Base-by-base conservation (phyloP, 2,329 filamentous ascomycete species). In the Albophoma yamanashiensis region DNA sequence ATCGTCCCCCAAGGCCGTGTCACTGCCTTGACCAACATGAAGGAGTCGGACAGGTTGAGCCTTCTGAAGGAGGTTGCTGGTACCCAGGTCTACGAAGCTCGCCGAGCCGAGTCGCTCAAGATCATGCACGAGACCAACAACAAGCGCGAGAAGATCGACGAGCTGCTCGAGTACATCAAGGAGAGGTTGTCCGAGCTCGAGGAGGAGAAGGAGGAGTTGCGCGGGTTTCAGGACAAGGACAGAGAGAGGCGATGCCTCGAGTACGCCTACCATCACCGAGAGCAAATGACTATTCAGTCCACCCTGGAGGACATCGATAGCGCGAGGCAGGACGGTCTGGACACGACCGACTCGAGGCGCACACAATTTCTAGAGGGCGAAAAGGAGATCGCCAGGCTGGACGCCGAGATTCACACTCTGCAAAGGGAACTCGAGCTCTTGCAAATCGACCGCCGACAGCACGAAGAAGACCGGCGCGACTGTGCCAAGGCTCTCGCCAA, bases 1-100 rank as follows among this genome's bases (percentile, higher is more conserved):
- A 99, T 99, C 68, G 95, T 99, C 2, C 94, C 95, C 0, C 94
- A 99, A 73, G 94, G 94, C 59, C 91, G 94, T 70, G 92, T 99
- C 62, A 97, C 94, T 0, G 88, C 91, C 31, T 80, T 99, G 70
- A 99, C 94, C 53, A 99, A 97, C 73, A 99, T 99, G 94, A 97
- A 97, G 74, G 94, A 99, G 73, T 86, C 87, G 1, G 92, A 97
- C 72, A 85, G 94, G 58, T 77, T 99, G 63, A 92, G 89, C 66
- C 79, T 99, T 62, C 77, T 99, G 63, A 99, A 99, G 75, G 94
- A 97, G 71, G 94, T 99, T n/a, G 94, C 94, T 0, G 94, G 94
- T 63, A 99, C 94, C 9, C 92, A 97, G 69, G 92, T 97, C 53
- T 99, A 99, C 75, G 94, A 99, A 75, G 89, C 91, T 58, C 88